phyloP scores from a whole-genome alignment of 2,329 filamentous ascomycete genomes.

The Phialemoniopsis sp. region DNA sequence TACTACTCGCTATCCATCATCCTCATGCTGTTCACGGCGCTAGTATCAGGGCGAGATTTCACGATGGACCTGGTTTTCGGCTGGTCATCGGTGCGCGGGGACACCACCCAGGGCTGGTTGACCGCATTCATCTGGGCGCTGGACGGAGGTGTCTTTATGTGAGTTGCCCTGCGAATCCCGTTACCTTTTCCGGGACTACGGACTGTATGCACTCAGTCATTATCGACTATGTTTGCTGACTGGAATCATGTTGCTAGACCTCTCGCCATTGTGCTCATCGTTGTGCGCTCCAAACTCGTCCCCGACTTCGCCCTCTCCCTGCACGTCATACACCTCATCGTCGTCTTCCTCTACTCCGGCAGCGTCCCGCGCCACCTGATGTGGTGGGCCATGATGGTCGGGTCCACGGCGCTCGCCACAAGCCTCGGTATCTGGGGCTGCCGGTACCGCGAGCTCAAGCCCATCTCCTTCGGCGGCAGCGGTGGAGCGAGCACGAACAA shows the following conservation, averaged over 20 bases:
- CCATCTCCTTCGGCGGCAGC: conserved; percentile 77
- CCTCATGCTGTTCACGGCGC: conserved; percentile 53
- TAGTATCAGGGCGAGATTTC: conserved; percentile 54
- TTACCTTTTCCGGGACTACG: no score
- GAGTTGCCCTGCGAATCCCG: conserved; percentile 15
- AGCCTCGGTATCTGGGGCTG: conserved; percentile 84
- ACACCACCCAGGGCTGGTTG: conserved; percentile 60
- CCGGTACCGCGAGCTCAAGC: conserved; percentile 81
- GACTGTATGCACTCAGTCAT: background rate
- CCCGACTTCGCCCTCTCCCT: conserved; percentile 92
- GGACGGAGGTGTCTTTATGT: conserved; percentile 50
- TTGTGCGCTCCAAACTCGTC: conserved; percentile 88
- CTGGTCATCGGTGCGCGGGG: conserved; percentile 54
- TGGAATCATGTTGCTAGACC: conserved; percentile 38
- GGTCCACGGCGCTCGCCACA: conserved; percentile 39
- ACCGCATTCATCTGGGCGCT: conserved; percentile 54
- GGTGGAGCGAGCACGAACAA: conserved; percentile 25
- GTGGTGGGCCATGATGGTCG: conserved; percentile 72
- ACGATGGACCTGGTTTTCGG: conserved; percentile 50
- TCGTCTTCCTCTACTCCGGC: conserved; percentile 69
- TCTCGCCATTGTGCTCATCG: conserved; percentile 75
- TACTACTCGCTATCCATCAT: conserved; percentile 49
- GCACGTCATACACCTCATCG: conserved; percentile 25
- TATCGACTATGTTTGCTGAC: background rate
- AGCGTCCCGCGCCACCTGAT: conserved; percentile 72